Evolutionary conservation across 1,139 yeast species (phyloP).

Genomic region (Debaryomyces robertsiae): DNA sequence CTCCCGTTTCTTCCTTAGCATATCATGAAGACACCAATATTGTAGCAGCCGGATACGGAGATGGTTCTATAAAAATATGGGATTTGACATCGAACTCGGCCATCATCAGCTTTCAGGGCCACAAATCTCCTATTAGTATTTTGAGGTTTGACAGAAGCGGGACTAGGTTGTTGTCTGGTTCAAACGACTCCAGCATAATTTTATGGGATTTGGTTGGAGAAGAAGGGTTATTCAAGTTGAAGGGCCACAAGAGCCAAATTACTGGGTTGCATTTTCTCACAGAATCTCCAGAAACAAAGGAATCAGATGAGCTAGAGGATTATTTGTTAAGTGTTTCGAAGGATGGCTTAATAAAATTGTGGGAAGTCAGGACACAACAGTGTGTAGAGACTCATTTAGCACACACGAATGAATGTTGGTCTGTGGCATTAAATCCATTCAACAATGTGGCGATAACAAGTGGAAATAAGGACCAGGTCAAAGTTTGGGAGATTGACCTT

Average conservation of each 20-base stretch:
- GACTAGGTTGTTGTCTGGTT: slow-evolving; percentile 83
- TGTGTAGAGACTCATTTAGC: slow-evolving; percentile 95
- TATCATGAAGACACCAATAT: slow-evolving; percentile 65
- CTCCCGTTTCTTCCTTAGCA: slow-evolving; percentile 63
- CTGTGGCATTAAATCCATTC: slow-evolving; percentile 52
- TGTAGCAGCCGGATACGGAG: slow-evolving; percentile 85
- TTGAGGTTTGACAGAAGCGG: slow-evolving; percentile 78
- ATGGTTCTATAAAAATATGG: slow-evolving; percentile 93
- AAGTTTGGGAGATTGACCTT: slow-evolving; percentile 75
- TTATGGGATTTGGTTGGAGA: slow-evolving; percentile 96
- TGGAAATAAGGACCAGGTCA: slow-evolving; percentile 80
- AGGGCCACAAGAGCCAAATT: slow-evolving; percentile 88
- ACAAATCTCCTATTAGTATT: slow-evolving; percentile 70
- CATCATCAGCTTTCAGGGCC: slow-evolving; percentile 83
- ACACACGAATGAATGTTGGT: slow-evolving; percentile 93
- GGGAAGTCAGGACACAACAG: slow-evolving; percentile 91
- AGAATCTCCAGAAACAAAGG: slow-evolving; percentile 31
- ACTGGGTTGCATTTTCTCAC: slow-evolving; percentile 65
- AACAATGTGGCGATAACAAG: slow-evolving; percentile 60
- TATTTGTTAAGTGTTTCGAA: slow-evolving; percentile 78
- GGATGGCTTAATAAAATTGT: slow-evolving; percentile 86
- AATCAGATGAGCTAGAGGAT: slow-evolving; percentile 59
- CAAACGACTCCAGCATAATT: slow-evolving; percentile 79
- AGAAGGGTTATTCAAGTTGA: slow-evolving; percentile 79
- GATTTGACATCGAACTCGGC: slow-evolving; percentile 80